Evolutionary conservation across 2,329 filamentous ascomycete species (phyloP).

Genomic region (Stagonosporopsis rhizophila): DNA sequence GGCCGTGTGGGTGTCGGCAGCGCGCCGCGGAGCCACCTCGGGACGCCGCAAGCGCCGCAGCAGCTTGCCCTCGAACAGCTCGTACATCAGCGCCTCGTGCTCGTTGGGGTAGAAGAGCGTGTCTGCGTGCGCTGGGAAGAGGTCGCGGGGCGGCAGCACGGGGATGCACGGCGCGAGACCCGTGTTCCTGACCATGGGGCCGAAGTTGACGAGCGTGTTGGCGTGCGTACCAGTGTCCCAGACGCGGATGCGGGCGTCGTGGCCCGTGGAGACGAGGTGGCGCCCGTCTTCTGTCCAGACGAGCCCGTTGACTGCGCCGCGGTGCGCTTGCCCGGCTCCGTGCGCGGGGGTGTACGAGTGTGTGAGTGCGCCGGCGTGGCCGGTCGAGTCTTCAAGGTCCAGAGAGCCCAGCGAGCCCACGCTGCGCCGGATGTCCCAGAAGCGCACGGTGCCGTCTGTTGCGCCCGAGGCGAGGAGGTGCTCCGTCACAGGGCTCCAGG

Average conservation of each 20-base stretch:
- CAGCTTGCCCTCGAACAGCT: constrained; percentile 77
- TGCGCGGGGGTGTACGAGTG: constrained; percentile 49
- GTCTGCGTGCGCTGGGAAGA: constrained; percentile 66
- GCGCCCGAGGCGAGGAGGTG: constrained; percentile 83
- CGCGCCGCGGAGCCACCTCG: constrained; percentile 50
- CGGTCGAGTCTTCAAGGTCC: constrained; percentile 83
- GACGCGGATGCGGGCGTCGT: constrained; percentile 83
- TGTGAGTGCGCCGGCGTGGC: constrained; percentile 62
- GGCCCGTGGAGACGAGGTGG: constrained; percentile 79
- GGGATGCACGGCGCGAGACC: constrained; percentile 51
- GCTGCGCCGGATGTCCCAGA: constrained; percentile 88
- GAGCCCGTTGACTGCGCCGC: constrained; percentile 82
- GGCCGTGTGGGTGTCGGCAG: background rate
- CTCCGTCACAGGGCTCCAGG: constrained; percentile 83
- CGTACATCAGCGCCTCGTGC: constrained; percentile 77
- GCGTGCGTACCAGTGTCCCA: constrained; percentile 83
- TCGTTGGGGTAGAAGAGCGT: constrained; percentile 81
- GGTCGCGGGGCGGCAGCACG: constrained; percentile 64
- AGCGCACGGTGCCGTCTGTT: constrained; percentile 80
- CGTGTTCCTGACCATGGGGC: constrained; percentile 77
- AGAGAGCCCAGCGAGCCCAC: constrained; percentile 77
- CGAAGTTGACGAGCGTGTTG: constrained; percentile 89
- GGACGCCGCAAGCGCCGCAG: constrained; percentile 73
- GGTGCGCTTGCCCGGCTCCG: constrained; percentile 67
- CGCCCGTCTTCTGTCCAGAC: constrained; percentile 82